Evolutionary conservation across 768 basidiomycete genomes (phyloP).

Genomic region (Boletus pseudopeckii): DNA sequence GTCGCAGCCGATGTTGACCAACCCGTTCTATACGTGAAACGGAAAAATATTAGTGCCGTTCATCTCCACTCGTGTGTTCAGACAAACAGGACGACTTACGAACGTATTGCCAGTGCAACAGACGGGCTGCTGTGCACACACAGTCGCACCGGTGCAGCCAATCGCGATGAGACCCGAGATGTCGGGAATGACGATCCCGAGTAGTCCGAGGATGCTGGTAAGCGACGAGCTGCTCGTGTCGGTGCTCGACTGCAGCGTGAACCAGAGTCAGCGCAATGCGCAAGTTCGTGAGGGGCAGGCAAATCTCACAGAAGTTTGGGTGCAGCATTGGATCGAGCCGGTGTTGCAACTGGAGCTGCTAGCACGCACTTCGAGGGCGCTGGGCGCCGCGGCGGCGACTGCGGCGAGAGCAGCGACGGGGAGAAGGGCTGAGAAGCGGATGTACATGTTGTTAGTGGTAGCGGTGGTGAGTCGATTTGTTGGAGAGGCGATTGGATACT

Average conservation of each 20-base stretch:
- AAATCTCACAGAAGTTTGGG: not conserved
- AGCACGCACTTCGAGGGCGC: not conserved
- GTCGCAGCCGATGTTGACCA: slow-evolving; percentile 11
- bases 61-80: no score
- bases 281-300: no score
- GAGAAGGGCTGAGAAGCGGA: slow-evolving; percentile 5
- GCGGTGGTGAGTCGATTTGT: not conserved
- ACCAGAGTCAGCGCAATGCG: not conserved
- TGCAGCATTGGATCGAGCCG: slow-evolving; percentile 7
- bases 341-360: slow-evolving; percentile 2
- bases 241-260: not conserved
- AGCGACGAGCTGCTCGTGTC: no score
- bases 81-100: not conserved
- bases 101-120: slow-evolving; percentile 14
- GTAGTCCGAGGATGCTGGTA: not conserved
- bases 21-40: slow-evolving; percentile 1
- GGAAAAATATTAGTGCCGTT: no score
- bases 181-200: not conserved
- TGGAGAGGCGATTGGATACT: not conserved
- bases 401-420: slow-evolving; percentile 8
- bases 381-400: slow-evolving; percentile 5
- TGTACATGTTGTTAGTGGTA: slow-evolving; percentile 3
- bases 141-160: slow-evolving; percentile 1
- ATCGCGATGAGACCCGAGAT: slow-evolving; percentile 1
- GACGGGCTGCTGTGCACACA: slow-evolving; percentile 13